Base-by-base conservation (phyloP, 2,329 filamentous ascomycete genomes). In the Botrytis deweyae region DNA sequence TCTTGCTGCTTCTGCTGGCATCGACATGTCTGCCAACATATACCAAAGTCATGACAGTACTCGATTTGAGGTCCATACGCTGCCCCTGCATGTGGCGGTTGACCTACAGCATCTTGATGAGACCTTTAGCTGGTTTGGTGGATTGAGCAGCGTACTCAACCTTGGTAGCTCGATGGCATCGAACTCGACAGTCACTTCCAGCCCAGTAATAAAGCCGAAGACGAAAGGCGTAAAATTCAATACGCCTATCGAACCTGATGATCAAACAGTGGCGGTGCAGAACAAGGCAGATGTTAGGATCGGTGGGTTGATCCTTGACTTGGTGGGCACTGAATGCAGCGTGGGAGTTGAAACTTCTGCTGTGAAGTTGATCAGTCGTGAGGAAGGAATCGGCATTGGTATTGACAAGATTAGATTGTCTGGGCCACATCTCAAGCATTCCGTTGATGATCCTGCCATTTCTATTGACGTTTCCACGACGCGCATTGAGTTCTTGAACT, bases 111-210 rank as follows among this genome's bases (percentile, higher is more conserved):
- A 89, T 72, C 84, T 98, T 36, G 96, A 98, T 78, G 94, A 97
- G 78, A 93, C 93, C 0, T 90, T 98, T 74, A 89, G 90, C 73
- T 94, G 93, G 87, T 95, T 98, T 82, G 96, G 96, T 52, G 96
- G 96, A 0, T 85, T 99, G 62, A 97, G 95, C 81, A 94, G 94
- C 77, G 92, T 99, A 70, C 85, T 99, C 62, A 97, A 96, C 78
- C 88, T 98, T 81, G 93, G 94, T 76, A 92, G 89, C 74, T 97
- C 95, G 0, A 92, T 97, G 76, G 89, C 91, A 18, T 94, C 93
- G 0, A 92, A 89, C 74, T 87, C 89, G n/a, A 89, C 90, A 1
- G 84, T 85, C 22, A 82, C 81, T 4, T 81, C 83, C 49, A 80
- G 83, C 6, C 78, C 80, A 16, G 78, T 80, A 20, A 72, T 66